Base-by-base conservation (phyloP, 805 yeast genomes). In the Candida broadrunensis region DNA sequence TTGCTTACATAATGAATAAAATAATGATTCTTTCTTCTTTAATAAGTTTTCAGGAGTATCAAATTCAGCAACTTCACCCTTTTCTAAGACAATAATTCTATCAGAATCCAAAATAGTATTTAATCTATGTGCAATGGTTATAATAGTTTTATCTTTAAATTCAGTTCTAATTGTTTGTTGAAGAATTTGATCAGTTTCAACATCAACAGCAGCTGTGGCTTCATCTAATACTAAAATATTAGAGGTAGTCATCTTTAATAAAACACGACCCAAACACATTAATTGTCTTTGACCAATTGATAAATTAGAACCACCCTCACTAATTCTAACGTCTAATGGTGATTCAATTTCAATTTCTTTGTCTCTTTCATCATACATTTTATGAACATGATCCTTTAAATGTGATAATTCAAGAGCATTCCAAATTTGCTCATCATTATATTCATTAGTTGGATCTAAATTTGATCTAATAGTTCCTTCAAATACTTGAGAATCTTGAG, bases 181-280 rank as follows among this genome's bases (percentile, higher is more conserved):
- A 38, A 86, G 73, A 41, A 85, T 75, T 46, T 79, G 67, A 61
- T 86, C 95, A 2, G 95, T 86, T 56, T 85, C 88, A 27, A 85
- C 90, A 63, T 86, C 95, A 38, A 86, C 93, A 5, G 91, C 89
- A 4, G 95, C 93, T 2, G 95, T 86, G 11, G 95, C 95, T 63
- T 86, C 95, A 61, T 86, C 95, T 53, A 86, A 64, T 7, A 86
- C 81, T 47, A 86, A 69, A 32, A 86, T 75, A 35, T 66, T 63
- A 4, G 73, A 65, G 44, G 80, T 78, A 42, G 78, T 79, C 47
- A 83, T 68, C 46, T 80, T 81, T 48, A 84, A 70, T 45, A 86
- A 66, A 1, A 90, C 93, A 57, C 95, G 71, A 0, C 91, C 89
- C 38, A 86, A 71, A 66, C 95, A 86, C 82, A 86, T 76, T 67